Percentiles rank a stretch among this genome's conserved stretches.
Conservation (phyloP, 805 yeast genomes). For the Zygoascus flipseniorum region DNA sequence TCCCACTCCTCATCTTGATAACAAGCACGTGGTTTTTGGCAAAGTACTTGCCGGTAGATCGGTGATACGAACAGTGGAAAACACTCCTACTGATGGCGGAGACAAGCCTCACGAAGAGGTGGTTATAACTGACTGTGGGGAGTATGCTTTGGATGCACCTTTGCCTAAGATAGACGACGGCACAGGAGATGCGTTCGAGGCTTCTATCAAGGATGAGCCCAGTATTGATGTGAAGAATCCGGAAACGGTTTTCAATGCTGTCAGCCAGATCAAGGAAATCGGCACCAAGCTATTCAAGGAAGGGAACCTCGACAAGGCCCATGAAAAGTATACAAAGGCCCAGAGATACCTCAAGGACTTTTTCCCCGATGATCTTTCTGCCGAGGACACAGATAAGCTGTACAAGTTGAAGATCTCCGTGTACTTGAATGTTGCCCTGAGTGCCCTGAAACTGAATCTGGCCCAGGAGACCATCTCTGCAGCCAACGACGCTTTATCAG, state of each 20-base stretch:
- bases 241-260: conserved; percentile 56
- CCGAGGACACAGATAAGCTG: conserved; percentile 33
- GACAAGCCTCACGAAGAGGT: conserved; percentile 72
- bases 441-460: conserved; percentile 55
- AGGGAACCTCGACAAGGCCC: conserved; percentile 49
- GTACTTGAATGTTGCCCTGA: conserved; percentile 65
- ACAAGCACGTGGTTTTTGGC: conserved; percentile 95
- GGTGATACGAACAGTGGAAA: conserved; percentile 69
- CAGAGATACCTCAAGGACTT: conserved; percentile 59
- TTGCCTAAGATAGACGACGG: conserved; percentile 62
- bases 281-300: conserved; percentile 71
- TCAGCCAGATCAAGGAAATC: conserved; percentile 56
- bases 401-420: conserved; percentile 47
- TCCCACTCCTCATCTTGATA: conserved; percentile 89
- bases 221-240: conserved; percentile 39
- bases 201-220: conserved; percentile 64
- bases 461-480: conserved; percentile 48
- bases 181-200: conserved; percentile 79
- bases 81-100: conserved; percentile 48
- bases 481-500: conserved; percentile 58
- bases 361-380: conserved; percentile 45
- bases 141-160: conserved; percentile 50
- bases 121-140: conserved; percentile 71
- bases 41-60: conserved; percentile 77
- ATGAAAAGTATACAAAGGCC: conserved; percentile 66